phyloP scores from a whole-genome alignment of 2,329 filamentous ascomycete species.

The Pleomassaria siparia region DNA sequence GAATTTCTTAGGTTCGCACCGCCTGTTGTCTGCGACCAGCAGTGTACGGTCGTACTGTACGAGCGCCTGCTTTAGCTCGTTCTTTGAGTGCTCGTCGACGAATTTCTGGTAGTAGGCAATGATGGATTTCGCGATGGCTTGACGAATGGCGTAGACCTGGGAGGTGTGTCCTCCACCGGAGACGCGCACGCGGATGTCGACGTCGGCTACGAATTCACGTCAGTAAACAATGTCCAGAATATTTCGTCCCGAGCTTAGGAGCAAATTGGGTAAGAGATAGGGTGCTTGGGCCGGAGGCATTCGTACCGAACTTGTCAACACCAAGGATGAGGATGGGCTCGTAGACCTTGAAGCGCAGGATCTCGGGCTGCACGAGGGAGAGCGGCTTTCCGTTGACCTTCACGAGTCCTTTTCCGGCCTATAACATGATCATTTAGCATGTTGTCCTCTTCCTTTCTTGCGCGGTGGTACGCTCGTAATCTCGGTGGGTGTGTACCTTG shows the following conservation, averaged over 20 bases:
- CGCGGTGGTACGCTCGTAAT: conserved; percentile 18
- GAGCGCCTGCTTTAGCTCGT: conserved; percentile 96
- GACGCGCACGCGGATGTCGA: conserved; percentile 97
- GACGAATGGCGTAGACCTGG: conserved; percentile 97
- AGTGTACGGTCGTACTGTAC: conserved; percentile 96
- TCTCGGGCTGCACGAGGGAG: conserved; percentile 89
- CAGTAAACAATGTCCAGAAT: not conserved
- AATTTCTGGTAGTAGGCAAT: conserved; percentile 99
- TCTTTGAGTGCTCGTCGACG: conserved; percentile 99
- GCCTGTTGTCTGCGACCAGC: conserved; percentile 98
- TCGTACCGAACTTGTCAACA: conserved; percentile 85
- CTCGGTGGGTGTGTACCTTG: conserved; percentile 65
- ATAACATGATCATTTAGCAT: conserved; percentile 29
- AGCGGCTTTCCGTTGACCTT: conserved; percentile 99
- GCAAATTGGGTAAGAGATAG: conserved; percentile 1
- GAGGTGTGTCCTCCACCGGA: conserved; percentile 96
- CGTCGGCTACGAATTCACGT: conserved; percentile 58
- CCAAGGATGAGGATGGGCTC: conserved; percentile 97
- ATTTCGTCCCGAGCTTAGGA: not conserved
- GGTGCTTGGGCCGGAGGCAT: not conserved
- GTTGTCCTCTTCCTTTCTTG: conserved; percentile 14
- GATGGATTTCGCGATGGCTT: conserved; percentile 97
- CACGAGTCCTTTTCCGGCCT: conserved; percentile 85
- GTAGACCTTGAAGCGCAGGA: conserved; percentile 99
- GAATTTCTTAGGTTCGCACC: conserved; percentile 99